A percentile compares a stretch with the other conserved stretches of the same genome.
Evolutionary conservation across 2,329 filamentous ascomycete genomes (phyloP).

Genomic region (Neopestalotiopsis rosae): DNA sequence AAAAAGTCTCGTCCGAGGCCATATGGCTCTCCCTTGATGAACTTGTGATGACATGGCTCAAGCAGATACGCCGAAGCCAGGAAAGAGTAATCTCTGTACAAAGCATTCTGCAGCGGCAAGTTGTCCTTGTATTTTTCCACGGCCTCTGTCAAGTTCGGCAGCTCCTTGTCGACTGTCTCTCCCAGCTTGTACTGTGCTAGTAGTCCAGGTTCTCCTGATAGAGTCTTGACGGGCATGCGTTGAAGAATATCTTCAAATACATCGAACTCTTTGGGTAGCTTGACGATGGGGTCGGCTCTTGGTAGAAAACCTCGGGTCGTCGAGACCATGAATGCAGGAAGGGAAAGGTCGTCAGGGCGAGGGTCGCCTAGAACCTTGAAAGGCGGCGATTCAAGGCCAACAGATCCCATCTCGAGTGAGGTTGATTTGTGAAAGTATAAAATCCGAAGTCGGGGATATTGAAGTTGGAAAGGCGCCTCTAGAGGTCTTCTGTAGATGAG

Average conservation of each 20-base stretch:
- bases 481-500: background rate
- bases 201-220: constrained; percentile 76
- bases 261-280: constrained; percentile 76
- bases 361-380: constrained; percentile 71
- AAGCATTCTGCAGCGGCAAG: constrained; percentile 79
- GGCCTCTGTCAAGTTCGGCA: constrained; percentile 77
- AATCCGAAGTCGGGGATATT: too few relatives aligned
- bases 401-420: constrained; percentile 1
- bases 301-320: constrained; percentile 78
- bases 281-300: constrained; percentile 63
- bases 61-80: constrained; percentile 87
- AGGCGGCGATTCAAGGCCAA: background rate
- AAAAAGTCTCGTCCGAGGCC: constrained; percentile 77
- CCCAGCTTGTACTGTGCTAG: constrained; percentile 78
- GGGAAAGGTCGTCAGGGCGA: constrained; percentile 63
- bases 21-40: constrained; percentile 74
- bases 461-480: too few relatives aligned
- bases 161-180: constrained; percentile 71
- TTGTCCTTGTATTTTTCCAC: constrained; percentile 77
- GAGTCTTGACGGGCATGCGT: constrained; percentile 70
- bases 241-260: constrained; percentile 62
- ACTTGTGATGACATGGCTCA: constrained; percentile 85
- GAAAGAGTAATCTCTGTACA: constrained; percentile 95
- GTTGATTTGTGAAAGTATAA: background rate
- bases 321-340: constrained; percentile 81